Evolutionary conservation across 257 asterid species (phyloP).

Genomic region (Coffea canephora): DNA sequence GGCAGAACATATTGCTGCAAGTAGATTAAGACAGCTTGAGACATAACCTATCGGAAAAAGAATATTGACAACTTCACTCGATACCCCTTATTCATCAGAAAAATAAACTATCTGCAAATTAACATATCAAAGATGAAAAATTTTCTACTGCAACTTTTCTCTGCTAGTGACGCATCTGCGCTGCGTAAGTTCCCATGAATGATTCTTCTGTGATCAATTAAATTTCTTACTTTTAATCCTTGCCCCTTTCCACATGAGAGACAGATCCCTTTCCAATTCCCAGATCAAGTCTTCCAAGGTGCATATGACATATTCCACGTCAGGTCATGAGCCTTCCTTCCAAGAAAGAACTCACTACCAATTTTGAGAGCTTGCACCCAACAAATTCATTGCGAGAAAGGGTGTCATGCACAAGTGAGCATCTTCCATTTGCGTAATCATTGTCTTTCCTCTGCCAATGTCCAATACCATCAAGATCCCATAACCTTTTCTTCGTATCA

Average conservation of each 20-base stretch:
- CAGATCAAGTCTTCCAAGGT: background rate
- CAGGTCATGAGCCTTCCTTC: no score
- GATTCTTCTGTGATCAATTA: background rate
- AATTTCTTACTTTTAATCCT: background rate
- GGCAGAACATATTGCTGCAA: background rate
- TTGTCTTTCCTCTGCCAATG: background rate
- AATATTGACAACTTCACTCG: background rate
- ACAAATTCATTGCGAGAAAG: no score
- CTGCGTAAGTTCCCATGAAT: no score
- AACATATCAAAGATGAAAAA: background rate
- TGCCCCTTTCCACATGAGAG: background rate
- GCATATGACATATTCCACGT: no score
- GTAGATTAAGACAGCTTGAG: background rate
- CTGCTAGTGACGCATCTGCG: background rate
- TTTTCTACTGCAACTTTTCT: no score
- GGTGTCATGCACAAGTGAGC: no score
- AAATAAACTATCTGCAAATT: background rate
- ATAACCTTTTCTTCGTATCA: background rate
- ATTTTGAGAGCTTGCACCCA: no score
- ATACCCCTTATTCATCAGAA: background rate
- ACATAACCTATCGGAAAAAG: no score
- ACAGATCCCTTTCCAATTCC: background rate
- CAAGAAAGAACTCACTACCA: no score
- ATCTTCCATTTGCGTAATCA: no score
- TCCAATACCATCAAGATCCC: no score